Base-by-base conservation (phyloP, 202 grass and related monocot species). In the Tripidium arundinaceum region DNA sequence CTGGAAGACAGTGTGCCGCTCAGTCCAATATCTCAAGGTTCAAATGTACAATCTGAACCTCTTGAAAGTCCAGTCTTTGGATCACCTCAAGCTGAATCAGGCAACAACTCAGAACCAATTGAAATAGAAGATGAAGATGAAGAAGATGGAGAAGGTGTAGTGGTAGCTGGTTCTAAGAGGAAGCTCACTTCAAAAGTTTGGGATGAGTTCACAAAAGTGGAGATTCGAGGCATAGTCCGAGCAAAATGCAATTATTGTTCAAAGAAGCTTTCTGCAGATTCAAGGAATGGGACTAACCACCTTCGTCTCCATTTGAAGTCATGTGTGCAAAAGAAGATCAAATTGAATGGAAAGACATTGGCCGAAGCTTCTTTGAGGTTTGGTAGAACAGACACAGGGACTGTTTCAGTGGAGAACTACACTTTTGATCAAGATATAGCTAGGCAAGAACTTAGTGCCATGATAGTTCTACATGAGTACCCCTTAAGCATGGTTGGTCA, bases 391-490 rank as follows among this genome's bases (percentile, higher is more conserved):
- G 50, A 54, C 21, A 7, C 8, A 21, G 50, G 50, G 0, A 50
- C 47, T 19, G 5, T 50, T 5, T 60, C 4, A 40, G 24, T 81
- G 34, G 34, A 81, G 63, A 68, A 68, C 25, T 81, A 68, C 34
- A 70, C 31, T 0, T 43, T 43, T 43, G 41, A 43, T 9, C 41
- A 43, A 43, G 41, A 43, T 14, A 43, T 43, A 13, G 68, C 50
- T 41, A 83, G 79, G 24, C 21, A 33, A 45, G 68, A 74, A 39
- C 43, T 83, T 36, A 8, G 6, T 42, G 26, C 28, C 1, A 83
- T 83, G 67, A 64, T 83, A 31, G 13, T 74, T 1, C 21, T 45
- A 5, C 66, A 72, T 13, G 78, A 69, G 78, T 72, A 82, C n/a
- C 66, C 46, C 2, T 29, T 82, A 37, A 37, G 36, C 36, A 37